Percentiles rank a stretch among this genome's conserved stretches.
Conservation (phyloP, 163 green algal genomes). For the Chloromonas sp. region DNA sequence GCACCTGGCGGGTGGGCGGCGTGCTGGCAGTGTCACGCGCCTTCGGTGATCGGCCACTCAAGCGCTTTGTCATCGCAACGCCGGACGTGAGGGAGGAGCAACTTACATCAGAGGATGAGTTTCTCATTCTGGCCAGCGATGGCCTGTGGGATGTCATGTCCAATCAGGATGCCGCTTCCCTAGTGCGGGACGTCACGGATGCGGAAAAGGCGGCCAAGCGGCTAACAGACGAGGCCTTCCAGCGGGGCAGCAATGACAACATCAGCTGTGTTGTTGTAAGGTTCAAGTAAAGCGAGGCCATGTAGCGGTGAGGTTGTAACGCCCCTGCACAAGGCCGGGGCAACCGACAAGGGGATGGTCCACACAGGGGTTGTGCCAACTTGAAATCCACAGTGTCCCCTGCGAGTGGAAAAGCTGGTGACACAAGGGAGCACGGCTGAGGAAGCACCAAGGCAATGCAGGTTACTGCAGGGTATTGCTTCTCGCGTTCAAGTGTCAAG, state of each 20-base stretch:
- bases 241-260: slow-evolving; percentile 85
- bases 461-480: no score
- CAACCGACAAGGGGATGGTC: no score
- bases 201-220: slow-evolving; percentile 67
- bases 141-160: slow-evolving; percentile 91
- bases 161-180: slow-evolving; percentile 75
- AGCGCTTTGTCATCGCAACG: slow-evolving; percentile 70
- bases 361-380: no score
- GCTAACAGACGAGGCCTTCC: slow-evolving; percentile 76
- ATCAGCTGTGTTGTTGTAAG: slow-evolving; percentile 80
- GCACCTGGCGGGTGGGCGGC: slow-evolving; percentile 86
- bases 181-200: slow-evolving; percentile 61
- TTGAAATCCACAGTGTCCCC: no score
- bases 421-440: no score
- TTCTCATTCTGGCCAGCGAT: slow-evolving; percentile 79
- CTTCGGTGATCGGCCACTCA: slow-evolving; percentile 84
- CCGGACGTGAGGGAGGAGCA: slow-evolving; percentile 57
- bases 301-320: no score
- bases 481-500: no score
- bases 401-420: no score
- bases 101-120: slow-evolving; percentile 51
- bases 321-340: no score
- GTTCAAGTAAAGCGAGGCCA: slow-evolving; percentile 38
- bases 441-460: no score
- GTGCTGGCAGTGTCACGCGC: slow-evolving; percentile 83